phyloP scores from a whole-genome alignment of 2,329 filamentous ascomycete species.

The Pseudopyrenochaeta lycopersici region DNA sequence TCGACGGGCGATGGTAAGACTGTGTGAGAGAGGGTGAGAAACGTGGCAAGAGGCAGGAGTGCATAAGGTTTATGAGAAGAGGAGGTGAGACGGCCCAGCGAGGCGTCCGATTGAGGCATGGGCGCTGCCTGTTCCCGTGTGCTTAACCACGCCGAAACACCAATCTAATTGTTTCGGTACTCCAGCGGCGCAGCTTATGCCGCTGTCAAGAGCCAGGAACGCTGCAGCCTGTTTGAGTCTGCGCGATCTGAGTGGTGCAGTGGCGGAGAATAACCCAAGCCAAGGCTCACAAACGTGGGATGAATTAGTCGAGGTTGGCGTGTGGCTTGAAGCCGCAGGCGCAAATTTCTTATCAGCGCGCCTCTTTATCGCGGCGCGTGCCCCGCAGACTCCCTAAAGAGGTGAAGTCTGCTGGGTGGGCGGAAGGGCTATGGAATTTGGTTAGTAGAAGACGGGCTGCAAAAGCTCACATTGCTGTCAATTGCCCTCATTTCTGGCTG shows the following conservation, averaged over 20 bases:
- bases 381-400: slow-evolving; percentile 15
- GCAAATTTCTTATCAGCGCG: slow-evolving; percentile 17
- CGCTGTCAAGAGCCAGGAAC: background rate
- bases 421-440: background rate
- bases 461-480: background rate
- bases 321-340: background rate
- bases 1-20: background rate
- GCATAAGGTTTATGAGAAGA: background rate
- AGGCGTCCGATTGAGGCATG: background rate
- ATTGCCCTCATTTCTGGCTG: slow-evolving; percentile 3
- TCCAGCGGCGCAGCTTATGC: no score
- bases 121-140: background rate
- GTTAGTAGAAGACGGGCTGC: background rate
- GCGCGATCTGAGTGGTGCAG: background rate
- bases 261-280: background rate
- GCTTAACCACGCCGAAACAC: background rate
- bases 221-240: background rate
- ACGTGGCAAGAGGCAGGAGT: no score
- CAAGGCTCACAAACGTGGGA: background rate
- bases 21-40: no score
- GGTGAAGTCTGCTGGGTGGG: slow-evolving; percentile 8
- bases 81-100: background rate
- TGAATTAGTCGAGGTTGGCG: background rate
- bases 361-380: slow-evolving; percentile 14
- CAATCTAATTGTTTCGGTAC: background rate